phyloP scores from a whole-genome alignment of 345 rosid species.

The Anastatica hierochuntica region DNA sequence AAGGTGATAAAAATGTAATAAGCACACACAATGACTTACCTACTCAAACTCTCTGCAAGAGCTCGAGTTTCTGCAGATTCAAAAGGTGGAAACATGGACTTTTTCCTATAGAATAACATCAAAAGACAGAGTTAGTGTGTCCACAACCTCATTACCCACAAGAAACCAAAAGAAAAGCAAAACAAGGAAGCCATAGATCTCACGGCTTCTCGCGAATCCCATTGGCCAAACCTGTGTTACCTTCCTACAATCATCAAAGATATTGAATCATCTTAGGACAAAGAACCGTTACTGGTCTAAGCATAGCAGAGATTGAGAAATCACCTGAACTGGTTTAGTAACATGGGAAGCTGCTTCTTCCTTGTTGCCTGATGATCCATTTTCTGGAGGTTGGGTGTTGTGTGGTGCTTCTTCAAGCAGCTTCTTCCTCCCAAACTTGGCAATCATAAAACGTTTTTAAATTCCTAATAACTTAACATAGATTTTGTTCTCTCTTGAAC shows the following conservation, averaged over 20 bases:
- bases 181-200: slow-evolving; percentile 8
- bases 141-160: no score
- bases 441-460: slow-evolving; percentile 66
- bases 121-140: no score
- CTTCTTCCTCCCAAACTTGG: slow-evolving; percentile 93
- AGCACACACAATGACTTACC: slow-evolving; percentile 48
- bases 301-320: no score
- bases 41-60: slow-evolving; percentile 80
- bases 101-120: slow-evolving; percentile 61
- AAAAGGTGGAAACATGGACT: slow-evolving; percentile 75
- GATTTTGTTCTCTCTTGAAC: slow-evolving; percentile 13
- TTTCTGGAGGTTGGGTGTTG: slow-evolving; percentile 27
- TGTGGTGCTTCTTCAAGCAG: slow-evolving; percentile 20
- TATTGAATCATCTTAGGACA: background rate
- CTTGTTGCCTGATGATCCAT: slow-evolving; percentile 30
- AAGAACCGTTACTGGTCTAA: no score
- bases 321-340: slow-evolving; percentile 56
- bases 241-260: slow-evolving; percentile 30
- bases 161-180: no score
- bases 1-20: no score
- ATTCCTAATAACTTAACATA: slow-evolving; percentile 44
- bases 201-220: slow-evolving; percentile 53
- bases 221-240: slow-evolving; percentile 33
- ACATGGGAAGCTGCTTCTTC: slow-evolving; percentile 44
- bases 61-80: slow-evolving; percentile 79